Evolutionary conservation across 164 flowering plant species (phyloP), one percentile per base, ranked within the genome.

Genomic region (Chimonanthus praecox): DNA sequence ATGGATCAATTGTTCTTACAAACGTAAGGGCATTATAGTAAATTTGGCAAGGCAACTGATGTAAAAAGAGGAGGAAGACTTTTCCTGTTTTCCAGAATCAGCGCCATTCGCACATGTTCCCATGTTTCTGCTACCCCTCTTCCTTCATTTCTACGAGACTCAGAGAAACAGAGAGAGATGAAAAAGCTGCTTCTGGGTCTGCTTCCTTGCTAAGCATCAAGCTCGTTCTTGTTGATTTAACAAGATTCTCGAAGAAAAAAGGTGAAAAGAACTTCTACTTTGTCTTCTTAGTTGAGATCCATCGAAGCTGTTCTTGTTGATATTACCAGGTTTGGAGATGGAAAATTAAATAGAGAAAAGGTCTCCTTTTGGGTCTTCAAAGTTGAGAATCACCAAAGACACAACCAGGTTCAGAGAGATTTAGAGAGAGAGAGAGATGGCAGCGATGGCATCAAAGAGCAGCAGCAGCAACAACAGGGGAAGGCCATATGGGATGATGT

Each of bases 401-500:
- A 49, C 75, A 3, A 33, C 7, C 16, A 2, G 4, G 5, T 6
- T 9, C 51, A 3, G 21, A n/a, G 50, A 67, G 71, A 73, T 69
- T 76, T 63, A 77, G 69, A 74, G 78, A 69, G 70, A 76, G 72
- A 71, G 73, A 80, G 74, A 66, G 68, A 78, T 77, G 78, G 81
- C 74, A 5, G 4, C 72, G 73, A 77, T 78, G 18, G 73, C 73
- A 61, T 64, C 69, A 71, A 77, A 61, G 69, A 76, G 16, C 63
- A 54, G 60, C 60, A 54, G 10, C 16, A 54, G 6, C 33, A 33
- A 33, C 33, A 58, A 58, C 10, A 83, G 85, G 76, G 85, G 82
- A 65, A 84, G 84, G 74, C 74, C 87, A 49, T 90, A 88, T 71
- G 91, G 81, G 18, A 46, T 84, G 77, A 81, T 93, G 84, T 48